Base-by-base conservation (phyloP, 1,139 yeast species). In the Saccharomyces hybrid region DNA sequence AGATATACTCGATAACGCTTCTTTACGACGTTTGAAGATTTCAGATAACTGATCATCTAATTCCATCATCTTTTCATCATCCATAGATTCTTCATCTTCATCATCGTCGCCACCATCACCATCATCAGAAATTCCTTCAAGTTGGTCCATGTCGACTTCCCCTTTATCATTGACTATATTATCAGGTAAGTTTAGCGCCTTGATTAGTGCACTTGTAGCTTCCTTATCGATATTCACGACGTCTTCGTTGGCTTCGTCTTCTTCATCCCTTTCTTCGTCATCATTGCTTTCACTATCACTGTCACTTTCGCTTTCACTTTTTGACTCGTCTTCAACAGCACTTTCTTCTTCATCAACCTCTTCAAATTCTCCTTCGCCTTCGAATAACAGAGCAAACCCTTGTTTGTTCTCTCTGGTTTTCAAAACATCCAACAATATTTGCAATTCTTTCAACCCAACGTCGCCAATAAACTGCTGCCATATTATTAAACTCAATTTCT, bases 51-150 rank as follows among this genome's bases (percentile, higher is more conserved):
- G 95, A 28, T 79, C 89, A 68, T 93, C 99, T 67, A 93, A 80
- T 14, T 93, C 96, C 84, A 91, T 83, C 99, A 93, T 93, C 69
- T 90, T 91, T 62, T 91, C 98, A 69, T 93, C 99, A 62, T 93
- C 96, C 96, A 91, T 47, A 91, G 96, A 71, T 52, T 63, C 67
- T 14, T 64, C 85, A 24, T 75, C 84, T 2, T 69, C 80, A 48
- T 79, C 85, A 32, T 78, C 88, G 46, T 79, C 87, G 34, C 78
- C 86, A 42, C 78, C 85, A 21, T 79, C 83, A 46, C 76, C 82
- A 46, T 76, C 95, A 5, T 71, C 62, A 47, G 59, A 26, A 24
- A 27, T 11, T 5, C 48, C 84, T 26, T 75, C 85, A 5, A 78
- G 79, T 29, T 74, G 78, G n/a, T 75, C 75, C 14, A 77, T 82